Conservation (phyloP, 2,329 filamentous ascomycete genomes). For the Davidsoniella virescens region DNA sequence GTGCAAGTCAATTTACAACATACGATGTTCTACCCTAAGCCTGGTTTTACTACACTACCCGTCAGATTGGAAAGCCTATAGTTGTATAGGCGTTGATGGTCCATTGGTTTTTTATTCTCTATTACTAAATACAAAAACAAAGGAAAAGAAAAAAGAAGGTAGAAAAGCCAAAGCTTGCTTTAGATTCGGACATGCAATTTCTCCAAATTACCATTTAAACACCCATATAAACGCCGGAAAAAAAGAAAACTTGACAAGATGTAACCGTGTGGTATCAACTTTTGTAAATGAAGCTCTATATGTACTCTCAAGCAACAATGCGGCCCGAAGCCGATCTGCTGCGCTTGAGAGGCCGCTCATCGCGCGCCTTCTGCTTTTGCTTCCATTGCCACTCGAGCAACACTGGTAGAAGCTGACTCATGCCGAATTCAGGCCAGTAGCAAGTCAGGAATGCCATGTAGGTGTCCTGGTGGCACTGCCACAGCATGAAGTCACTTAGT, state of each 20-base stretch:
- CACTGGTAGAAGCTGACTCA: slow-evolving; percentile 86
- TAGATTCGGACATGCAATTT: too few species aligned
- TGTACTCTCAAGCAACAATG: slow-evolving; percentile 7
- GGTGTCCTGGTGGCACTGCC: slow-evolving; percentile 89
- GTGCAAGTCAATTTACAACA: too few species aligned
- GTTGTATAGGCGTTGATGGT: too few species aligned
- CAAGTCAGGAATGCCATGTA: slow-evolving; percentile 85
- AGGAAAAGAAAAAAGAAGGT: too few species aligned
- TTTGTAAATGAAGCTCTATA: background rate
- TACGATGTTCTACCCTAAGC: too few species aligned
- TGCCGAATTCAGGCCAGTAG: slow-evolving; percentile 89
- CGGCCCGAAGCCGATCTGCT: slow-evolving; percentile 13
- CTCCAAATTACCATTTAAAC: background rate
- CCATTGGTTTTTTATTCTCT: too few species aligned
- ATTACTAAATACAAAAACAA: too few species aligned
- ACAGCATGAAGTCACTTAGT: slow-evolving; percentile 95
- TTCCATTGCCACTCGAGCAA: slow-evolving; percentile 76
- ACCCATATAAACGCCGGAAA: slow-evolving; percentile 1
- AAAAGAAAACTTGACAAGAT: background rate
- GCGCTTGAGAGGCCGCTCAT: slow-evolving; percentile 27
- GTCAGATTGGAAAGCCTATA: too few species aligned
- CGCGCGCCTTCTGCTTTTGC: slow-evolving; percentile 39
- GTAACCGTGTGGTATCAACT: background rate
- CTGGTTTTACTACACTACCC: too few species aligned
- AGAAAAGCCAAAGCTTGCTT: too few species aligned